A percentile compares a stretch with the other conserved stretches of the same genome.
These are phyloP conservation scores for Thielaviopsis musarum DNA, from an alignment of 2,329 filamentous ascomycete genomes.

Conservation along the genomic window DNA sequence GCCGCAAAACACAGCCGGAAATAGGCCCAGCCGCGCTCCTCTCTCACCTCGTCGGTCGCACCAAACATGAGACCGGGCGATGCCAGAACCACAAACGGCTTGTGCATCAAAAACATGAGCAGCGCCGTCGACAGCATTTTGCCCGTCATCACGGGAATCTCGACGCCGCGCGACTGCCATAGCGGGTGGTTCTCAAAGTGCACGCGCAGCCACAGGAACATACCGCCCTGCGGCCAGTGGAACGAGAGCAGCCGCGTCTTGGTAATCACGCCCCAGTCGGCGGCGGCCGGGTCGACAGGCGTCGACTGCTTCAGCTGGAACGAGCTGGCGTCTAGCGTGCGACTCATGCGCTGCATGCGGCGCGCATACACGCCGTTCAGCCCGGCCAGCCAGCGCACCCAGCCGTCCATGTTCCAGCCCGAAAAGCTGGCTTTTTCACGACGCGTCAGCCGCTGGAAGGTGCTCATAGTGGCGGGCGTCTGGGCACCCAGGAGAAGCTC, in stretches of 20 bases:
- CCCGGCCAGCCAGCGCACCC: conserved; percentile 81
- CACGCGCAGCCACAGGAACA: conserved; percentile 77
- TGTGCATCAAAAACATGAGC: conserved; percentile 52
- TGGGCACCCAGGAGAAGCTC: conserved; percentile 58
- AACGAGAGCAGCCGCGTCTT: conserved; percentile 63
- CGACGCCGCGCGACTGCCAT: conserved; percentile 22
- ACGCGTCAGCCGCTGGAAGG: conserved; percentile 26
- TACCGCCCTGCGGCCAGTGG: conserved; percentile 66
- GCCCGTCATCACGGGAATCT: conserved; percentile 30
- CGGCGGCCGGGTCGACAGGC: conserved; percentile 24
- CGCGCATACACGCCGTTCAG: conserved; percentile 70
- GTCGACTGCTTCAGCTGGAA: conserved; percentile 46
- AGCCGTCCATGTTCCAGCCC: conserved; percentile 68
- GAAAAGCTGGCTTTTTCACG: conserved; percentile 30
- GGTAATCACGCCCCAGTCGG: conserved; percentile 59
- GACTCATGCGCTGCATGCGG: conserved; percentile 68
- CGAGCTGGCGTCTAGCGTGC: conserved; percentile 50
- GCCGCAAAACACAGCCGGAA: conserved; percentile 75
- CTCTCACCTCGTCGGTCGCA: conserved; percentile 41
- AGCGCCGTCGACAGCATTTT: conserved; percentile 45
- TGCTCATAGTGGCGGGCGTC: conserved; percentile 26
- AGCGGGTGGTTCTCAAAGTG: conserved; percentile 60
- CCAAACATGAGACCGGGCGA: conserved; percentile 60
- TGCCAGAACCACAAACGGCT: conserved; percentile 53
- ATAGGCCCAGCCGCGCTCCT: conserved; percentile 49